A percentile compares a stretch with the other conserved stretches of the same genome.
Evolutionary conservation across 257 asterid species (phyloP).

Genomic region (Salvia splendens): DNA sequence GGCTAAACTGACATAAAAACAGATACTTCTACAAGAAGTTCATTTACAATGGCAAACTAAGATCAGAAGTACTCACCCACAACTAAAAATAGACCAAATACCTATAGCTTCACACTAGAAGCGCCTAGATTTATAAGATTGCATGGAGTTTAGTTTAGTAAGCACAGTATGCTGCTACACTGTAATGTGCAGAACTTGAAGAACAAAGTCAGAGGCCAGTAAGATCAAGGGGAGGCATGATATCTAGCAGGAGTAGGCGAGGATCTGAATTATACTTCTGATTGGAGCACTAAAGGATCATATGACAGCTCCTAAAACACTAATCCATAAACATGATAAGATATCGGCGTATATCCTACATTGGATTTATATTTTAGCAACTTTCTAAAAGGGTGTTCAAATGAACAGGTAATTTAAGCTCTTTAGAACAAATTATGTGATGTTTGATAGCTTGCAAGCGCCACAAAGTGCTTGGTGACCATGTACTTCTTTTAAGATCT

Average conservation of each 20-base stretch:
- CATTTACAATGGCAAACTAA: neutral
- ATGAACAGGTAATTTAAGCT: neutral
- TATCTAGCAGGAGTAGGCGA: slow-evolving; percentile 6
- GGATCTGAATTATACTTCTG: slow-evolving; percentile 6
- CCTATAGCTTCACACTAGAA: neutral
- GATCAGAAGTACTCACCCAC: slow-evolving; percentile 2
- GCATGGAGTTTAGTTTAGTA: slow-evolving; percentile 5
- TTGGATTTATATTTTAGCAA: too few species aligned
- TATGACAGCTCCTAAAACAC: neutral
- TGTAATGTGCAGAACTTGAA: slow-evolving; percentile 10
- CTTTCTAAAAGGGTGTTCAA: neutral
- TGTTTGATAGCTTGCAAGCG: neutral
- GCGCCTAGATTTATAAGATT: neutral
- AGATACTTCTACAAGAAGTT: slow-evolving; percentile 6
- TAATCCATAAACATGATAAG: slow-evolving; percentile 1
- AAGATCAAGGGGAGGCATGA: slow-evolving; percentile 6
- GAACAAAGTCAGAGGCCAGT: neutral
- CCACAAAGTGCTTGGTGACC: neutral
- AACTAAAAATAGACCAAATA: slow-evolving; percentile 1
- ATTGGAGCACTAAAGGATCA: neutral
- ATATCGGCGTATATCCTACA: too few species aligned
- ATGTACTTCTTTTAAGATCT: neutral
- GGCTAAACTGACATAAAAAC: slow-evolving; percentile 13
- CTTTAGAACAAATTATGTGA: neutral
- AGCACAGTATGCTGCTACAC: neutral